Conservation (phyloP, 371 early-diverging fungal genomes). For the Mycotypha africana region DNA sequence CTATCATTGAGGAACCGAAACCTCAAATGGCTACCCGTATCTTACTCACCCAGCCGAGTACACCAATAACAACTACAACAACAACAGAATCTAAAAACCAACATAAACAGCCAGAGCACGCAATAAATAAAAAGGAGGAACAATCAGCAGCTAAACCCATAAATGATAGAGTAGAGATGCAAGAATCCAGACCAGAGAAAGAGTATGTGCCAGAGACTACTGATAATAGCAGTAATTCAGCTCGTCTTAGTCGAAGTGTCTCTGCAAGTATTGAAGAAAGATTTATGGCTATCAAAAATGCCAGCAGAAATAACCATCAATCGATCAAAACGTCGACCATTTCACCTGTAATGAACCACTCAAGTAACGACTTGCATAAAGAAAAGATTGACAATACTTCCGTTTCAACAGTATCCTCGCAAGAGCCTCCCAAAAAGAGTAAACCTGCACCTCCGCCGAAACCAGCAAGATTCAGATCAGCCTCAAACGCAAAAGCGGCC, state of each 20-base stretch:
- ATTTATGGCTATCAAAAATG: slow-evolving; percentile 22
- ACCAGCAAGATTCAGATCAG: slow-evolving; percentile 37
- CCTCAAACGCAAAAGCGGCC: slow-evolving; percentile 3
- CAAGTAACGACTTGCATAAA: neutral
- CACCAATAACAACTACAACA: slow-evolving; percentile 1
- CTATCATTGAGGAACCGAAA: slow-evolving; percentile 5
- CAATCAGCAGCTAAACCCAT: neutral
- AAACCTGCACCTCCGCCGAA: slow-evolving; percentile 40
- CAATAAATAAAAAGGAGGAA: no score
- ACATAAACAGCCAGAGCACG: no score
- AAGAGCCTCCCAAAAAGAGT: slow-evolving; percentile 6
- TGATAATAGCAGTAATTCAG: neutral
- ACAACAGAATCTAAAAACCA: neutral
- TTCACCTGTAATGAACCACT: no score
- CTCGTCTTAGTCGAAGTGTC: slow-evolving; percentile 8
- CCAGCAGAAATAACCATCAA: slow-evolving; percentile 2
- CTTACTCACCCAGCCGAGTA: slow-evolving; percentile 7
- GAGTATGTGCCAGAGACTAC: neutral
- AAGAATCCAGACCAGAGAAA: neutral
- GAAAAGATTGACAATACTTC: neutral
- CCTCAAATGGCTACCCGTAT: slow-evolving; percentile 8
- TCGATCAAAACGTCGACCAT: no score
- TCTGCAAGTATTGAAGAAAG: slow-evolving; percentile 33
- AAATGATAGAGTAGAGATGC: neutral
- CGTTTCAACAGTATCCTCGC: neutral